These are phyloP conservation scores for Microsporum canis DNA, from an alignment of 2,329 filamentous ascomycete species.

Conservation along the genomic window DNA sequence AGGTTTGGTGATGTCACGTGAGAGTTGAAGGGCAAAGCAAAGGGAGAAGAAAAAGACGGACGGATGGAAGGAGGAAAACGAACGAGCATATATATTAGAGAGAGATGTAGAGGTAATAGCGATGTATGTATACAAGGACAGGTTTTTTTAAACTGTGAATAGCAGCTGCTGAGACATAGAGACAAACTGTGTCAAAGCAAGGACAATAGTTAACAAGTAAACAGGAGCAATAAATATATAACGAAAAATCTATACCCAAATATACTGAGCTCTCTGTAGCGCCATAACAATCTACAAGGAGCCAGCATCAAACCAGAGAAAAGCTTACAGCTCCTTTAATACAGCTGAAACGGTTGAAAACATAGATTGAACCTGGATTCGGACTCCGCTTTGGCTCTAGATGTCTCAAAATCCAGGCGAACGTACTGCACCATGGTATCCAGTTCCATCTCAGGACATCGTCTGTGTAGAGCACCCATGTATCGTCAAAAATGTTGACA, in stretches of 20 bases:
- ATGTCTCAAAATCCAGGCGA: not conserved
- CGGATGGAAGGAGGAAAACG: not conserved
- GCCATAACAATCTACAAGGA: not conserved
- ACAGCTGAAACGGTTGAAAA: not conserved
- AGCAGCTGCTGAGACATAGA: not conserved
- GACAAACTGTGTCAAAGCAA: not conserved
- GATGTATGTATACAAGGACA: not conserved
- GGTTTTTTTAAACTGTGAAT: not conserved
- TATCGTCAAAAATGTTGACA: conserved; percentile 53
- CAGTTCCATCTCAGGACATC: conserved; percentile 42
- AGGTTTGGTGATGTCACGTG: not conserved
- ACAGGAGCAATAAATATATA: not conserved
- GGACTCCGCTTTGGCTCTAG: not conserved
- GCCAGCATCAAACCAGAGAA: not conserved
- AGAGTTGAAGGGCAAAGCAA: not conserved
- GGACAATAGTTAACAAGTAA: not conserved
- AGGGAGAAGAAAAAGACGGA: not conserved
- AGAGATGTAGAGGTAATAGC: not conserved
- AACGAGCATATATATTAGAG: not conserved
- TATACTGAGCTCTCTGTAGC: not conserved
- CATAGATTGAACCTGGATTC: not conserved
- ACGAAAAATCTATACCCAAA: not conserved
- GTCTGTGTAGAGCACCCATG: conserved; percentile 57
- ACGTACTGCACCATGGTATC: conserved; percentile 37
- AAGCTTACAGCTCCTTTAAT: not conserved